Conservation (phyloP, 2,329 filamentous ascomycete species). For the Diaporthe caulivora region DNA sequence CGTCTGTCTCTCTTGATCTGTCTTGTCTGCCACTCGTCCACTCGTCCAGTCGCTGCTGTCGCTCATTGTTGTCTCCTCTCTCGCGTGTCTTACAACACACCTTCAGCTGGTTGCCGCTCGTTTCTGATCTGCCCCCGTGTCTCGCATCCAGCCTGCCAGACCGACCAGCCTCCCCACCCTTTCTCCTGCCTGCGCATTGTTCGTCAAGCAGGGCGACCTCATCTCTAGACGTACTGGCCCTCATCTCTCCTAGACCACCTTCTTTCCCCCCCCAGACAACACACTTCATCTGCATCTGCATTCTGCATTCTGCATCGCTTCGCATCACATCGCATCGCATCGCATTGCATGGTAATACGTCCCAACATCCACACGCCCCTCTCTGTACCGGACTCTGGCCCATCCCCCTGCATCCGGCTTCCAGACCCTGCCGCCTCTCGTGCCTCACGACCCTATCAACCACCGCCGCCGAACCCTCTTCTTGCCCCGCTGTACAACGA, state of each 20-base stretch:
- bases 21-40: neutral
- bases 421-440: constrained; percentile 31
- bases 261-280: constrained; percentile 2
- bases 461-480: constrained; percentile 19
- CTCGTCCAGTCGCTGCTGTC: constrained; percentile 18
- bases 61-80: neutral
- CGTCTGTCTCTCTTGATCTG: neutral
- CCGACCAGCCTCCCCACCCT: neutral
- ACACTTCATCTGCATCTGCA: neutral
- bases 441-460: constrained; percentile 32
- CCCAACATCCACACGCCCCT: constrained; percentile 35
- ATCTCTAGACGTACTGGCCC: constrained; percentile 1
- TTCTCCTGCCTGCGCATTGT: neutral
- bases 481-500: constrained; percentile 32
- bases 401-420: constrained; percentile 33
- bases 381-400: constrained; percentile 32
- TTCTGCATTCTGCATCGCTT: constrained; percentile 17
- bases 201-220: constrained; percentile 7
- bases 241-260: constrained; percentile 1
- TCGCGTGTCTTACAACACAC: constrained; percentile 22
- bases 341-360: neutral
- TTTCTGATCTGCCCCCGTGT: constrained; percentile 33
- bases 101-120: constrained; percentile 18
- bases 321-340: constrained; percentile 1
- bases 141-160: constrained; percentile 19